Evolutionary conservation across 306 rosid species (phyloP).

Genomic region (Pterocarpus macrocarpus): DNA sequence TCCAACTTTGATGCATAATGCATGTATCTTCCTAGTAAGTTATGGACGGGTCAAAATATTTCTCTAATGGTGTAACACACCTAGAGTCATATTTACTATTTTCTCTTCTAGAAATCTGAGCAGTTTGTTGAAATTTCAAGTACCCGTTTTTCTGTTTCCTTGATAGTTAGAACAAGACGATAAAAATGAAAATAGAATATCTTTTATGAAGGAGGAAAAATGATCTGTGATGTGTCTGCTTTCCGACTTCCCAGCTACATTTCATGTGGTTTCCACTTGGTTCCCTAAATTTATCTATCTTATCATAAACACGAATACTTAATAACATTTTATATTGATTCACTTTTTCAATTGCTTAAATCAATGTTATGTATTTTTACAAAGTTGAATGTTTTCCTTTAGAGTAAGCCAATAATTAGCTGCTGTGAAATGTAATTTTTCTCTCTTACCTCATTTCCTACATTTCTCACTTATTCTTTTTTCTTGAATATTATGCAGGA

Average conservation of each 20-base stretch:
- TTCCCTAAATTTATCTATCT: not conserved
- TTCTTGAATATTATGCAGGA: constrained; percentile 59
- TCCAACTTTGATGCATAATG: constrained; percentile 31
- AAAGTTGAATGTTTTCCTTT: constrained; percentile 32
- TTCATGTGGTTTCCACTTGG: constrained; percentile 2
- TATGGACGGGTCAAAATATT: not conserved
- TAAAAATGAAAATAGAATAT: not conserved
- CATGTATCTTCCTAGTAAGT: not conserved
- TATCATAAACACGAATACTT: constrained; percentile 16
- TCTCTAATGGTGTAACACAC: constrained; percentile 26
- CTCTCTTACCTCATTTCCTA: not conserved
- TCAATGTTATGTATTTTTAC: constrained; percentile 3
- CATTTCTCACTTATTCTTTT: constrained; percentile 40
- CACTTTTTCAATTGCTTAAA: not conserved
- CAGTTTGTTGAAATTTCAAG: constrained; percentile 30
- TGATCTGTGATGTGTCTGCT: constrained; percentile 13
- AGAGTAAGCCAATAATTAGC: constrained; percentile 21
- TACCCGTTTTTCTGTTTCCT: not conserved
- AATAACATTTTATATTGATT: not conserved
- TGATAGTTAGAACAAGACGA: not conserved
- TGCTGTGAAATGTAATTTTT: constrained; percentile 37
- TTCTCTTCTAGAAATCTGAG: not conserved
- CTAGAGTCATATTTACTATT: constrained; percentile 13
- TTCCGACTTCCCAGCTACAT: constrained; percentile 23
- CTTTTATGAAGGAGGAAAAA: constrained; percentile 13